Base-by-base conservation (phyloP, 1,284 basidiomycete species). In the Papiliotrema laurentii region DNA sequence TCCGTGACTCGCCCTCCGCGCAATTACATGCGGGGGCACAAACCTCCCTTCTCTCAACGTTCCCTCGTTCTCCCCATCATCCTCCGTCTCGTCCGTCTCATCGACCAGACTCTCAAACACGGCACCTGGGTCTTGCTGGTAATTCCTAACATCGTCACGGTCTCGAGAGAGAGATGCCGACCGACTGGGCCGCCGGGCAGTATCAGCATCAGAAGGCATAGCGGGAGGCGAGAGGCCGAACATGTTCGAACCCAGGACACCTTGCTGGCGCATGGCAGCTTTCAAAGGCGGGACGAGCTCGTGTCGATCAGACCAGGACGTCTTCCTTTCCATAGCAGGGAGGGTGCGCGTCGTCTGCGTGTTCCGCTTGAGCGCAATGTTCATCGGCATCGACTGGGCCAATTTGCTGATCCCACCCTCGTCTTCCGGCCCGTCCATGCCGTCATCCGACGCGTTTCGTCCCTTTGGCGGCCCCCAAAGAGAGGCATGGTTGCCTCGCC, bases 331-430 rank as follows among this genome's bases (percentile, higher is more conserved):
- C 27, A 66, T 47, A 4, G 46, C 26, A 19, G 45, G 49, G 28
- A 38, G 30, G 6, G 13, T 26, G 22, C 36, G 22, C 28, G 43
- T 37, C 22, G 26, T 36, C 28, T 45, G 35, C 16, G 41, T 21
- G 21, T 33, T 26, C 16, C 26, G 18, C 16, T 45, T 43, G 35
- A 54, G 37, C n/a, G 51, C 59, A 33, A 74, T 74, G 24, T 55
- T 52, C 21, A 74, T 58, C 2, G 72, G 72, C 54, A 73, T 62
- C 1, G 61, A 65, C 10, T 60, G 64, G 10, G 71, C 72, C 2
- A 74, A 48, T 43, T 61, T 59, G 35, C 50, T 53, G 30, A 61
- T 50, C 14, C 22, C 30, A 11, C 34, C 54, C 4, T 63, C 58
- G 37, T 60, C 59, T 25, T 51, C 54, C n/a, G 40, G 26, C 16